Evolutionary conservation across 495 filamentous ascomycete genomes (phyloP).

Genomic region (Terfezia claveryi): DNA sequence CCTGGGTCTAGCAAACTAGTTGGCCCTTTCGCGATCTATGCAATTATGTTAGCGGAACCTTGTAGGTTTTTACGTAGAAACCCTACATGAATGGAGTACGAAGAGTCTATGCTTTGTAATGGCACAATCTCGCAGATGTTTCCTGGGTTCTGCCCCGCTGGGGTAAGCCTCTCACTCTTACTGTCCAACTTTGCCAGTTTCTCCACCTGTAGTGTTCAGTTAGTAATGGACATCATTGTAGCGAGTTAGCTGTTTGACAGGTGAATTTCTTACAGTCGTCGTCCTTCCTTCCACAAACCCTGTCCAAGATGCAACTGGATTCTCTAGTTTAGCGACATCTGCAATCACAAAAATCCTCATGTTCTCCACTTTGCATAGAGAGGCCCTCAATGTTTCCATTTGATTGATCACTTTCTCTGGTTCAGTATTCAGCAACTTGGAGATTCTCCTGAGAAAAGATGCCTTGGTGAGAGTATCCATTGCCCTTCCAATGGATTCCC

Average conservation of each 20-base stretch:
- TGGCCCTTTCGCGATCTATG: conserved; percentile 35
- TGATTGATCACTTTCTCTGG: conserved; percentile 47
- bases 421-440: conserved; percentile 46
- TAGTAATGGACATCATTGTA: background rate
- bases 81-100: conserved; percentile 49
- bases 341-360: conserved; percentile 66
- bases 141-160: conserved; percentile 50
- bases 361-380: conserved; percentile 60
- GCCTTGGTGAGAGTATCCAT: conserved; percentile 69
- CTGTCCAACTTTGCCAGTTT: conserved; percentile 35
- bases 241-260: no score
- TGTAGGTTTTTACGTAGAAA: background rate
- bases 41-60: no score
- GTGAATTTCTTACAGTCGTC: conserved; percentile 1
- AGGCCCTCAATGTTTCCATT: conserved; percentile 51
- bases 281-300: conserved; percentile 22
- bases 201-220: background rate
- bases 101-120: conserved; percentile 84
- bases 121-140: conserved; percentile 58
- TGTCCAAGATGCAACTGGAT: conserved; percentile 74
- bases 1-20: conserved; percentile 50
- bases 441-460: conserved; percentile 66
- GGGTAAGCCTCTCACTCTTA: conserved; percentile 40
- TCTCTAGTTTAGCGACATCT: conserved; percentile 49
- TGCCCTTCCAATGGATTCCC: conserved; percentile 51